Base-by-base conservation (phyloP, 2,329 filamentous ascomycete genomes). In the Talaromyces sp. region DNA sequence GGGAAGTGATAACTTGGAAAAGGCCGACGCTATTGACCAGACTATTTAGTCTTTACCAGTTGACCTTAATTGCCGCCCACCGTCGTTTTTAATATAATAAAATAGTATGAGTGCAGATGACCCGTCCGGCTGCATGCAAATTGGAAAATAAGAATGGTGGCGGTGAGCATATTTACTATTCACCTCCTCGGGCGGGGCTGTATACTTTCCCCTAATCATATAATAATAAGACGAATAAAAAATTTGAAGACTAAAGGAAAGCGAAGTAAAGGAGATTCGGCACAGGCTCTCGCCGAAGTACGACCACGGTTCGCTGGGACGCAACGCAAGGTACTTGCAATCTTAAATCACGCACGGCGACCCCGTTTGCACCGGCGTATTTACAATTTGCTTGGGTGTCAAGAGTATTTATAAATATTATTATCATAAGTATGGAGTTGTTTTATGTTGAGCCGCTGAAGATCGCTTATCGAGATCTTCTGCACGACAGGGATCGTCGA, bases 401-500 rank as follows among this genome's bases (percentile, higher is more conserved):
- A n/a, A n/a, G n/a, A n/a, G n/a, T n/a, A n/a, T n/a, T n/a, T n/a
- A n/a, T n/a, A n/a, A n/a, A n/a, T n/a, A n/a, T n/a, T n/a, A n/a
- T n/a, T n/a, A n/a, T 29, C 27, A 8, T 29, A 8, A 8, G 27
- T 29, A 29, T 8, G 6, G 6, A 29, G 27, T 8, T 35, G 32
- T 35, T n/a, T n/a, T 38, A 10, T 52, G 14, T 52, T 52, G 48
- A 52, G 48, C 24, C 48, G 17, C 48, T 52, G 24, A 52, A 52
- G 48, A 27, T 26, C 48, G 26, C 24, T 52, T 52, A 52, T 52
- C 48, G 26, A 52, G 55, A 58, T 61, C 59, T 57, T 55, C 59
- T 60, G 54, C 59, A 54, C 57, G 56, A 61, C 59, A 61, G 59
- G 59, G 59, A 61, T 61, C 59, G 59, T 46, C 59, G 56, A 31